Base-by-base conservation (phyloP, 164 flowering plant species). In the Stephania yunnanensis region DNA sequence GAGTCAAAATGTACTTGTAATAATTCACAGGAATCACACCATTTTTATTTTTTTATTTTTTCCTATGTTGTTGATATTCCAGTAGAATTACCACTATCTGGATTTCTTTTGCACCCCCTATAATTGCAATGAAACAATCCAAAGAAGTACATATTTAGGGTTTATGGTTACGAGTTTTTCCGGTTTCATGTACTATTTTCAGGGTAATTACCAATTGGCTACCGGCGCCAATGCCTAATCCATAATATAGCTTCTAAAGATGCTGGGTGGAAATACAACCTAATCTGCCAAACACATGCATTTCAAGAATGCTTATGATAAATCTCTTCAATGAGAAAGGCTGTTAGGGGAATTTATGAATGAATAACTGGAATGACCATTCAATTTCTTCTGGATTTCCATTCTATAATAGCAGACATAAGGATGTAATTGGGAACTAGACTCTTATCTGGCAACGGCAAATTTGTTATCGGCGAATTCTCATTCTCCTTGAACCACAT, bases 391-490 rank as follows among this genome's bases (percentile, higher is more conserved):
- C 44, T 75, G 66, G 90, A 84, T 70, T 85, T 94, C 98, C 98
- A 92, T 69, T 89, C 94, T 86, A 79, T 75, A 46, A 94, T 88
- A 42, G 97, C 98, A 66, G 90, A 87, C 70, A 85, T 86, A 76
- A 92, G 92, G 1, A 87, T 78, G 70, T 85, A 89, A 75, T 90
- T 92, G 7, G 94, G 92, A 48, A 86, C 74, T 1, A 94, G 86
- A 75, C 76, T 80, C 82, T 88, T 91, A 75, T 87, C 79, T 6
- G 90, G 85, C 78, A 94, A 73, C 0, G 86, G 80, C 73, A 87
- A 74, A 76, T 87, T 87, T 10, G 93, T 91, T 86, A 90, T 81
- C 25, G 97, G 98, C 4, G 97, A 94, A 22, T 73, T 86, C 9
- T 87, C 89, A 65, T 87, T 87, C 79, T 74, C 77, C 76, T 83